Conservation (phyloP, 83 land plant species). For the Picea abies region DNA sequence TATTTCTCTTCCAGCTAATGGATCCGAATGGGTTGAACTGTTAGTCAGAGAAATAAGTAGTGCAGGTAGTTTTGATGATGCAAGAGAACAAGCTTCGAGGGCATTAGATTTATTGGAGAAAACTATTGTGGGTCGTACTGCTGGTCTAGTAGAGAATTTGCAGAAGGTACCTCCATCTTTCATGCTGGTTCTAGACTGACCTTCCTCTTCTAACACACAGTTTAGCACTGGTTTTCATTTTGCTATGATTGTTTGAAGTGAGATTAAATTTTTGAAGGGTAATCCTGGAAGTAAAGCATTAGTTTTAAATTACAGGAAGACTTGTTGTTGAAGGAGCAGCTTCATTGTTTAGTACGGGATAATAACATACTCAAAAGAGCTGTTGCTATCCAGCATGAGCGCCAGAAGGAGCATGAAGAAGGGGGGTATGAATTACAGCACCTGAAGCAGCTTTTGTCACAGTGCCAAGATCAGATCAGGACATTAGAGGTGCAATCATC, state of each 20-base stretch:
- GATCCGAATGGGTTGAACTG: constrained; percentile 81
- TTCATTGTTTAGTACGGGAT: constrained; percentile 47
- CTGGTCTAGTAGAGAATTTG: constrained; percentile 38
- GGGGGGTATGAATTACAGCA: constrained; percentile 42
- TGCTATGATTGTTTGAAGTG: too few relatives aligned
- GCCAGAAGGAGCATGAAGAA: constrained; percentile 52
- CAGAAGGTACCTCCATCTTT: constrained; percentile 48
- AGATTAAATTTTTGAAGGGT: too few relatives aligned
- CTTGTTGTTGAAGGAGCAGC: constrained; percentile 43
- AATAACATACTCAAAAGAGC: constrained; percentile 63
- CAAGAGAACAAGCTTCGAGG: constrained; percentile 64
- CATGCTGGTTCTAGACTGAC: background rate
- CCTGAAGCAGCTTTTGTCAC: constrained; percentile 47
- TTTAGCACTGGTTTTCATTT: too few relatives aligned
- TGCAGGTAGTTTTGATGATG: constrained; percentile 73
- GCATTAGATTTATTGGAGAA: constrained; percentile 72
- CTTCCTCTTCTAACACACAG: background rate
- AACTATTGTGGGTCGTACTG: constrained; percentile 43
- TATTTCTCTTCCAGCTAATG: constrained; percentile 28
- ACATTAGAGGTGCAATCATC: constrained; percentile 36
- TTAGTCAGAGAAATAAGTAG: constrained; percentile 77
- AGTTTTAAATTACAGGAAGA: constrained; percentile 21
- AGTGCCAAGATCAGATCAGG: constrained; percentile 64
- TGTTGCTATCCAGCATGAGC: constrained; percentile 69
- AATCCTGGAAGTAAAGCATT: too few relatives aligned